phyloP scores from a whole-genome alignment of 1,284 basidiomycete genomes.

The Fomitopsis pinicola region DNA sequence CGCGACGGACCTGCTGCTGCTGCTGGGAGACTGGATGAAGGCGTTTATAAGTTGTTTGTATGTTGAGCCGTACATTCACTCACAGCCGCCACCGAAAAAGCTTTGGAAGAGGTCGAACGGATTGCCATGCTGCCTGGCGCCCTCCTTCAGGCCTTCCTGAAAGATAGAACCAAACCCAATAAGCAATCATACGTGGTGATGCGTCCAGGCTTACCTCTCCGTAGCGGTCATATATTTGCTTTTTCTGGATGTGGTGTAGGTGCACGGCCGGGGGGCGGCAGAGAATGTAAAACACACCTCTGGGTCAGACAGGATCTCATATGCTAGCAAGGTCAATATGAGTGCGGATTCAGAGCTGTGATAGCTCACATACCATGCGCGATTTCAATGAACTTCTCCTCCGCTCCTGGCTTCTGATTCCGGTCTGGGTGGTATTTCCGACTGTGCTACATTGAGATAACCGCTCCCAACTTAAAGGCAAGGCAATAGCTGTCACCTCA shows the following conservation, averaged over 20 bases:
- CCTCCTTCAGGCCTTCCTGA: constrained; percentile 83
- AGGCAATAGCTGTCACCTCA: constrained; percentile 46
- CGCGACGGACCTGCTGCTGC: constrained; percentile 72
- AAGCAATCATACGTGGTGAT: neutral
- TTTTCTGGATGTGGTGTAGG: constrained; percentile 52
- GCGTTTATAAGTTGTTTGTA: neutral
- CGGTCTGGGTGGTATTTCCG: constrained; percentile 80
- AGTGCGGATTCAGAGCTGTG: neutral
- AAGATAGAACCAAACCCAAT: constrained; percentile 1
- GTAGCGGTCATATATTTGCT: constrained; percentile 86
- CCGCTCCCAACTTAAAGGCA: neutral
- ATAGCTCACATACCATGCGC: constrained; percentile 62
- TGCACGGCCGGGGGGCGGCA: neutral
- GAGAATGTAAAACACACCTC: constrained; percentile 43
- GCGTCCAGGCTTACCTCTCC: constrained; percentile 59
- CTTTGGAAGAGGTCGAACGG: constrained; percentile 92
- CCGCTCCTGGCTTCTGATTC: constrained; percentile 80
- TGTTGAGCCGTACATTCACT: constrained; percentile 19
- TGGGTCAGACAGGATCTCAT: constrained; percentile 84
- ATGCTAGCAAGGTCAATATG: constrained; percentile 51
- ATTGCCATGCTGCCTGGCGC: constrained; percentile 68
- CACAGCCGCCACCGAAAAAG: constrained; percentile 83
- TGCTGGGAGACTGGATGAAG: constrained; percentile 36
- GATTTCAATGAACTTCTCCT: constrained; percentile 85
- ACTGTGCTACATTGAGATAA: constrained; percentile 1